These are phyloP conservation scores for Psilocybe tampanensis DNA, from an alignment of 768 basidiomycete species.

Conservation along the genomic window DNA sequence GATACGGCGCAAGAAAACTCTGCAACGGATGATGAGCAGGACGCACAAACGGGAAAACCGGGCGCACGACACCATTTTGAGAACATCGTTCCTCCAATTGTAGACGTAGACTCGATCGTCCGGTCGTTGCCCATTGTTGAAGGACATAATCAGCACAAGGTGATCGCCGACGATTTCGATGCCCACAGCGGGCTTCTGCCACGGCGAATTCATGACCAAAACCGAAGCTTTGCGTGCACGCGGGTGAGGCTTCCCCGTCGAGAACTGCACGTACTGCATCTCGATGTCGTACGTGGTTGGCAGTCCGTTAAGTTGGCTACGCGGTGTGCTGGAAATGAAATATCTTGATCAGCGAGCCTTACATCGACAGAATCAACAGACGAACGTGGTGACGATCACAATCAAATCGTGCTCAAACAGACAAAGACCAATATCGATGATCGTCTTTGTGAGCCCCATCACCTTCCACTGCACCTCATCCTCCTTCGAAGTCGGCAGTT, in stretches of 20 bases:
- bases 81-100: slow-evolving; percentile 43
- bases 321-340: no score
- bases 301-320: not conserved
- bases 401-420: slow-evolving; percentile 48
- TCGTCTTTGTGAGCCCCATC: slow-evolving; percentile 27
- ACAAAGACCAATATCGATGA: slow-evolving; percentile 46
- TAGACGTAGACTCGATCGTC: slow-evolving; percentile 40
- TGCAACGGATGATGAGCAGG: slow-evolving; percentile 7
- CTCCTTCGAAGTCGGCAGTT: slow-evolving; percentile 29
- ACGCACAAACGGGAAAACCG: not conserved
- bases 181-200: slow-evolving; percentile 33
- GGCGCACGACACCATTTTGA: slow-evolving; percentile 33
- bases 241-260: slow-evolving; percentile 39
- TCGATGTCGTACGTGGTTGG: slow-evolving; percentile 16
- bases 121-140: slow-evolving; percentile 14
- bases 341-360: no score
- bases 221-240: slow-evolving; percentile 31
- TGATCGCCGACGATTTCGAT: slow-evolving; percentile 49
- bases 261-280: slow-evolving; percentile 33
- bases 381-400: slow-evolving; percentile 41
- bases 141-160: slow-evolving; percentile 39
- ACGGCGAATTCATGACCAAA: slow-evolving; percentile 26
- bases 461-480: slow-evolving; percentile 30
- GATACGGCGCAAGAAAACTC: slow-evolving; percentile 21
- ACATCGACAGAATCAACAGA: slow-evolving; percentile 1